Conservation (phyloP, 2,329 filamentous ascomycete genomes). For the Monilinia vaccinii-corymbosi region DNA sequence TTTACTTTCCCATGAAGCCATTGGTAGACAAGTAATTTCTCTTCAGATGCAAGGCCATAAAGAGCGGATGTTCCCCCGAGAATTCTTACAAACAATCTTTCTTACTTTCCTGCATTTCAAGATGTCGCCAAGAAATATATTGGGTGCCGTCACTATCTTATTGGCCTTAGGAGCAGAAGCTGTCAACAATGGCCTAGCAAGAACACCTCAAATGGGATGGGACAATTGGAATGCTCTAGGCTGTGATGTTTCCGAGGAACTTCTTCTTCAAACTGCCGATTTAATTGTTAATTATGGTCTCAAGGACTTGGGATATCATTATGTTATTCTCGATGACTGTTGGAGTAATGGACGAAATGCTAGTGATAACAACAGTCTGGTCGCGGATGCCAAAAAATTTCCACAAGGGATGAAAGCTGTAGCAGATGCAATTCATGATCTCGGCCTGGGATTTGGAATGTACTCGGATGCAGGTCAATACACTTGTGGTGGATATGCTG, state of each 20-base stretch:
- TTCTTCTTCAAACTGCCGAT: constrained; percentile 40
- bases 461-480: constrained; percentile 40
- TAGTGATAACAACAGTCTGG: constrained; percentile 35
- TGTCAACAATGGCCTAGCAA: constrained; percentile 34
- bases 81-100: not conserved
- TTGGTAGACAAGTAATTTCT: not conserved
- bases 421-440: constrained; percentile 37
- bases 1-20: not conserved
- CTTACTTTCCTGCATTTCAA: not conserved
- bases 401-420: constrained; percentile 40
- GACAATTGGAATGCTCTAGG: constrained; percentile 41
- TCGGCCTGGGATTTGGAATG: constrained; percentile 44
- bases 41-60: not conserved
- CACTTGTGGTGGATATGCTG: constrained; percentile 34
- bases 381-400: constrained; percentile 35
- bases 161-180: constrained; percentile 19
- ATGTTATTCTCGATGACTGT: constrained; percentile 47
- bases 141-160: constrained; percentile 9
- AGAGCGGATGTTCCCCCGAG: not conserved
- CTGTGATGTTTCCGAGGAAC: constrained; percentile 41
- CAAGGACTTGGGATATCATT: constrained; percentile 45
- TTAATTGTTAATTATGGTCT: constrained; percentile 41
- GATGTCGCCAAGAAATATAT: constrained; percentile 2
- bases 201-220: constrained; percentile 36
- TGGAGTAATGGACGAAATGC: constrained; percentile 38